These are phyloP conservation scores for Acacia melanoxylon DNA, from an alignment of 306 rosid genomes.

Conservation along the genomic window DNA sequence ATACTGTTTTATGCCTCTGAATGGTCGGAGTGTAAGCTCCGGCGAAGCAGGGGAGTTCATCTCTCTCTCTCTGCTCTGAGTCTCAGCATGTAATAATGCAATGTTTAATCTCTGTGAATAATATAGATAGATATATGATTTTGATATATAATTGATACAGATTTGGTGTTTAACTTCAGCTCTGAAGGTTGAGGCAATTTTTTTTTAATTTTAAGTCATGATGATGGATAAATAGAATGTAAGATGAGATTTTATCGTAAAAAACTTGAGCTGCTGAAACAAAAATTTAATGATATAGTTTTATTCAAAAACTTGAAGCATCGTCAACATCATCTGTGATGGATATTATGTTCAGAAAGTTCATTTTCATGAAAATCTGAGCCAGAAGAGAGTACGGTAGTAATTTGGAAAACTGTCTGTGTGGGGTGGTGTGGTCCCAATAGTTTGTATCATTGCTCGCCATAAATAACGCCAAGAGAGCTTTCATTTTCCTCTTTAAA, in stretches of 20 bases:
- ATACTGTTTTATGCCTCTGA: slow-evolving; percentile 13
- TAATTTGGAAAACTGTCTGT: background rate
- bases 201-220: background rate
- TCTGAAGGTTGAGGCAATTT: background rate
- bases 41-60: slow-evolving; percentile 13
- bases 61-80: background rate
- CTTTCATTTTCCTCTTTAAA: slow-evolving; percentile 12
- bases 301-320: slow-evolving; percentile 8
- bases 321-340: slow-evolving; percentile 20
- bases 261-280: background rate
- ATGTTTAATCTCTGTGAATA: background rate
- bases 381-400: background rate
- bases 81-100: slow-evolving; percentile 17
- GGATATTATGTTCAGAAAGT: background rate
- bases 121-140: too few relatives aligned
- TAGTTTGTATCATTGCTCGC: background rate
- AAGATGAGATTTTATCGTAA: background rate
- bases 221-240: background rate
- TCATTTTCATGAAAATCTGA: background rate
- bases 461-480: background rate
- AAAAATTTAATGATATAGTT: slow-evolving; percentile 1
- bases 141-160: slow-evolving; percentile 2
- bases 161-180: background rate
- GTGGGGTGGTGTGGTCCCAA: background rate
- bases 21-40: slow-evolving; percentile 33